Base-by-base conservation (phyloP, 108 stramenopile species). In the Cyclostephanos invisitatus region DNA sequence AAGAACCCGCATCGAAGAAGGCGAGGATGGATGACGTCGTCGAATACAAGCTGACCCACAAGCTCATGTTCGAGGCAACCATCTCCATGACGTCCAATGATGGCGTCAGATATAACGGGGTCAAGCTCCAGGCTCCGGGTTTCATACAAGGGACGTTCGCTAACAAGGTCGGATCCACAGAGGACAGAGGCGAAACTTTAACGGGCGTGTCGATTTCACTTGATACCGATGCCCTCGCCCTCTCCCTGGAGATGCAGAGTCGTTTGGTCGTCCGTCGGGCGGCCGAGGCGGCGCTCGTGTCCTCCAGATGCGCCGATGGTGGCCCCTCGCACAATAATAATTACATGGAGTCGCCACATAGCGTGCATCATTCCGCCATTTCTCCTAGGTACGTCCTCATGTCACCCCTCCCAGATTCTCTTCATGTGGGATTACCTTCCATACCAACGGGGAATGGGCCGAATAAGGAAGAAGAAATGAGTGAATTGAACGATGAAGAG, bases 91-190 rank as follows among this genome's bases (percentile, higher is more conserved):
- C 78, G 55, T 91, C 65, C 24, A 82, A 84, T 38, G 83, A 89
- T 50, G 90, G 87, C 10, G 89, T 80, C 17, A 80, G 88, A 10
- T 83, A 88, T 40, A 76, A 77, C 18, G 72, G 75, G 25, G 85
- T 93, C 50, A 84, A 82, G 37, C 73, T 93, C 5, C 83, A 88
- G 66, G 92, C 89, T 17, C 92, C 92, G 20, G 93, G 93, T 40
- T 58, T 53, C 22, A 91, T 94, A 62, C 74, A 86, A 40, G 93
- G 90, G 40, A 85, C 84, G 17, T 94, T 94, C 73, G 50, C 83
- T 24, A 70, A 68, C 44, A 38, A 49, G n/a, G 50, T 29, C 3
- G 74, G 83, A 22, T 63, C 59, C 37, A 20, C 60, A 12, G 18
- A 36, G 7, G 73, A 55, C 37, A 85, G 78, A 46, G 69, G 76